These are phyloP conservation scores for Ramalina intermedia DNA, from an alignment of 495 filamentous ascomycete species.

Conservation along the genomic window DNA sequence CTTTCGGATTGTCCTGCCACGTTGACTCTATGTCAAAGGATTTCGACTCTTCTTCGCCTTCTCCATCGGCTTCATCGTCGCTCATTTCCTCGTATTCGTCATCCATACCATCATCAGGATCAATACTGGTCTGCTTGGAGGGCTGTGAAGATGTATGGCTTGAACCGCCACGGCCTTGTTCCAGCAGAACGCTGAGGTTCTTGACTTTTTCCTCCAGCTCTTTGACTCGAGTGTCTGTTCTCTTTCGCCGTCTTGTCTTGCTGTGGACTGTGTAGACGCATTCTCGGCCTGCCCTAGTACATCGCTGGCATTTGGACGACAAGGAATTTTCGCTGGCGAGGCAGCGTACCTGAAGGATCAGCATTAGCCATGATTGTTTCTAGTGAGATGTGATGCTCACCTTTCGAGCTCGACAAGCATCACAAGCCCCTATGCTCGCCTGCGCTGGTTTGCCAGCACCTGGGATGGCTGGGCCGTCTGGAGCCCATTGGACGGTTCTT, in stretches of 20 bases:
- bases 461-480: not conserved
- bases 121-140: not conserved
- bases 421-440: constrained; percentile 11
- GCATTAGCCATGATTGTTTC: not conserved
- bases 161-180: constrained; percentile 2
- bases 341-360: constrained; percentile 4
- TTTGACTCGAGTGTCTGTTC: constrained; percentile 78
- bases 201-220: constrained; percentile 93
- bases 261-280: constrained; percentile 76
- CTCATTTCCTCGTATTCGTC: not conserved
- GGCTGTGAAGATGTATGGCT: not conserved
- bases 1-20: no score
- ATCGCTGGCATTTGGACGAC: constrained; percentile 51
- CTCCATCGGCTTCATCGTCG: not conserved
- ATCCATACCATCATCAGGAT: constrained; percentile 1
- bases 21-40: not conserved
- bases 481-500: constrained; percentile 2
- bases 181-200: constrained; percentile 10
- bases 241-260: constrained; percentile 70
- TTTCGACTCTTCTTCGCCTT: not conserved
- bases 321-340: constrained; percentile 7
- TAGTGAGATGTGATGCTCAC: not conserved
- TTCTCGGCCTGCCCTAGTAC: constrained; percentile 64
- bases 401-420: constrained; percentile 11
- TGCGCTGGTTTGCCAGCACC: constrained; percentile 1